A percentile compares a stretch with the other conserved stretches of the same genome.
phyloP scores from a whole-genome alignment of 306 rosid species.

The Fragaria ananassa region DNA sequence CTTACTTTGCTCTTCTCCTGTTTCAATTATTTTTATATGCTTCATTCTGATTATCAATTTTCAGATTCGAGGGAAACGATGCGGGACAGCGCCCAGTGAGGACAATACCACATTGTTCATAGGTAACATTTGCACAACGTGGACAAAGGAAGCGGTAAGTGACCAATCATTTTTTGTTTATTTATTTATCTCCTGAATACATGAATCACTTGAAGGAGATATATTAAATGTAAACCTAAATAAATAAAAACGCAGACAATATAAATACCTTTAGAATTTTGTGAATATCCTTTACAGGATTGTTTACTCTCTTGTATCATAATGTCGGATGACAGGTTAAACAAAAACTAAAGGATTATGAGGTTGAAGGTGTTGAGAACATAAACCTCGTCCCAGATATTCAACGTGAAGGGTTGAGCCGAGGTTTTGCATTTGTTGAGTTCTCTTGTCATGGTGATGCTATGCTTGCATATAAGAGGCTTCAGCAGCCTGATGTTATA shows the following conservation, averaged over 20 bases:
- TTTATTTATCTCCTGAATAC: background rate
- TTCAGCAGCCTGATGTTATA: constrained; percentile 76
- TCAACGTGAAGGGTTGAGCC: constrained; percentile 61
- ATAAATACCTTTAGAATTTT: background rate
- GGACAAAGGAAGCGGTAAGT: constrained; percentile 86
- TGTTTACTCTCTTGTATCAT: constrained; percentile 23
- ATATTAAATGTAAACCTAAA: background rate
- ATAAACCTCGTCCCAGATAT: constrained; percentile 66
- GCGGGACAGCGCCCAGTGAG: constrained; percentile 74
- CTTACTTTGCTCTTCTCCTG: constrained; percentile 16
- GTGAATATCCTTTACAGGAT: constrained; percentile 12
- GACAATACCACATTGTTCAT: constrained; percentile 67
- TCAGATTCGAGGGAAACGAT: constrained; percentile 75
- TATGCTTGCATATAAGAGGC: constrained; percentile 79
- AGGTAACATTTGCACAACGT: constrained; percentile 78
- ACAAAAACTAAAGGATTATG: constrained; percentile 70
- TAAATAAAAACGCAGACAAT: background rate
- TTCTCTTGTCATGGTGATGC: constrained; percentile 73
- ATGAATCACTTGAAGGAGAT: background rate
- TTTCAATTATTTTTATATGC: background rate
- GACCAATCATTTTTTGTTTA: background rate
- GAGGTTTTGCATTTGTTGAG: constrained; percentile 81
- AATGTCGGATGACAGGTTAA: constrained; percentile 50
- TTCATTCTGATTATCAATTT: constrained; percentile 23
- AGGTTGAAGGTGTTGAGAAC: constrained; percentile 65